These are phyloP conservation scores for Ogataea chonburiensis DNA, from an alignment of 805 yeast genomes.

Conservation along the genomic window DNA sequence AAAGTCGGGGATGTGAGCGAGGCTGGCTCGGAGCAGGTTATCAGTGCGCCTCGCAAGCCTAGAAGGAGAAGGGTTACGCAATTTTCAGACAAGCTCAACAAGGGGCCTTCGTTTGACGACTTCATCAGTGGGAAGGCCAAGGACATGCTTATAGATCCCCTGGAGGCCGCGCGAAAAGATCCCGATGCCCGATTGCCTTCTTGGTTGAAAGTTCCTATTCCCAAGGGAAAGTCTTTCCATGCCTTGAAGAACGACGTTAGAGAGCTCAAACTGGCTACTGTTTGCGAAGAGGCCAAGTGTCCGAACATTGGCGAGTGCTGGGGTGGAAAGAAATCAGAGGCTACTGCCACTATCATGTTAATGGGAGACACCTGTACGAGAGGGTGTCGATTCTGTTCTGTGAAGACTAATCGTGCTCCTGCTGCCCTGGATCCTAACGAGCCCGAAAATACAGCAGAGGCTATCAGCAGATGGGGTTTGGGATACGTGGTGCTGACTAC, in stretches of 20 bases:
- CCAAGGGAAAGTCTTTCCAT: conserved; percentile 86
- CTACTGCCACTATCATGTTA: conserved; percentile 96
- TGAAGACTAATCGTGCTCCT: conserved; percentile 87
- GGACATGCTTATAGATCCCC: conserved; percentile 65
- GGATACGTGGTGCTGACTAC: conserved; percentile 98
- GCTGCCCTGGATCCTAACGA: conserved; percentile 91
- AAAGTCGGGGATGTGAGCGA: neutral
- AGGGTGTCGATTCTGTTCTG: conserved; percentile 98
- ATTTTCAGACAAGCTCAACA: conserved; percentile 67
- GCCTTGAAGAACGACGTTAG: conserved; percentile 81
- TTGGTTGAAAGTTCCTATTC: conserved; percentile 95
- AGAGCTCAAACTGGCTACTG: conserved; percentile 88
- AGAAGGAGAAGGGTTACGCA: conserved; percentile 53
- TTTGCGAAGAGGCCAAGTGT: conserved; percentile 98
- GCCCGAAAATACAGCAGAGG: conserved; percentile 97
- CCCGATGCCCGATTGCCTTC: conserved; percentile 75
- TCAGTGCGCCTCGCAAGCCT: conserved; percentile 8
- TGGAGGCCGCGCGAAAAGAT: conserved; percentile 68
- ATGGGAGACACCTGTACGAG: conserved; percentile 98
- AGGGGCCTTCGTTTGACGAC: conserved; percentile 94
- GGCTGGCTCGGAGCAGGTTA: neutral
- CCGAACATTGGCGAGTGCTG: conserved; percentile 99
- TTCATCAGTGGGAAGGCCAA: conserved; percentile 82
- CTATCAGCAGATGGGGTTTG: conserved; percentile 95
- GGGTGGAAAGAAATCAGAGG: conserved; percentile 95